These are phyloP conservation scores for Pseudodiploospora longispora DNA, from an alignment of 2,329 filamentous ascomycete genomes.

Conservation along the genomic window DNA sequence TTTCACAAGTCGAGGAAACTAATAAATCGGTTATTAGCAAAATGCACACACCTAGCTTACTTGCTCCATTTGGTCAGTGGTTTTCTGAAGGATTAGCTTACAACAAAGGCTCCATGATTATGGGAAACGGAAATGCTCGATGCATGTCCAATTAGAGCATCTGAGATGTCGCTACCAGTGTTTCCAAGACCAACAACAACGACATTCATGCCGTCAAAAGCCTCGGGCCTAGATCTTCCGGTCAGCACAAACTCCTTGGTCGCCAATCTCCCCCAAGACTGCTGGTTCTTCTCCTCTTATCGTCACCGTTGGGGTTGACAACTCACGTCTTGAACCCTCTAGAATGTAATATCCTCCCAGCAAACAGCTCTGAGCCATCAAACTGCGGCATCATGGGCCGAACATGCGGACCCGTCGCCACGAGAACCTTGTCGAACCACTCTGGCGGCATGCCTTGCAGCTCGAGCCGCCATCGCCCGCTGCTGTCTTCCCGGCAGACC, in stretches of 20 bases:
- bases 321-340: conserved; percentile 13
- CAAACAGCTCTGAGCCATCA: conserved; percentile 23
- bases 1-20: conserved; percentile 22
- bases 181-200: conserved; percentile 38
- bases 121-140: conserved; percentile 16
- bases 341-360: conserved; percentile 18
- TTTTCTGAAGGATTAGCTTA: background rate
- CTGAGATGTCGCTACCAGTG: conserved; percentile 23
- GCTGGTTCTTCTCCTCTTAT: no score
- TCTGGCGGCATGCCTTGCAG: conserved; percentile 13
- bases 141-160: conserved; percentile 23
- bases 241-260: background rate
- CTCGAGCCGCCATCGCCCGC: conserved; percentile 21
- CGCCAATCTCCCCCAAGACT: no score
- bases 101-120: conserved; percentile 16
- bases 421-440: conserved; percentile 30
- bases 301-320: background rate
- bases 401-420: conserved; percentile 28
- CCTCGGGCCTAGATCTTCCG: conserved; percentile 11
- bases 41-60: background rate
- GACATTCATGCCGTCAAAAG: conserved; percentile 26
- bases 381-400: conserved; percentile 29
- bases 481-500: conserved; percentile 10
- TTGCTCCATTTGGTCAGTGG: background rate
- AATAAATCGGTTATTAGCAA: background rate